Evolutionary conservation across 768 basidiomycete species (phyloP).

Genomic region (Pisolithus orientalis): DNA sequence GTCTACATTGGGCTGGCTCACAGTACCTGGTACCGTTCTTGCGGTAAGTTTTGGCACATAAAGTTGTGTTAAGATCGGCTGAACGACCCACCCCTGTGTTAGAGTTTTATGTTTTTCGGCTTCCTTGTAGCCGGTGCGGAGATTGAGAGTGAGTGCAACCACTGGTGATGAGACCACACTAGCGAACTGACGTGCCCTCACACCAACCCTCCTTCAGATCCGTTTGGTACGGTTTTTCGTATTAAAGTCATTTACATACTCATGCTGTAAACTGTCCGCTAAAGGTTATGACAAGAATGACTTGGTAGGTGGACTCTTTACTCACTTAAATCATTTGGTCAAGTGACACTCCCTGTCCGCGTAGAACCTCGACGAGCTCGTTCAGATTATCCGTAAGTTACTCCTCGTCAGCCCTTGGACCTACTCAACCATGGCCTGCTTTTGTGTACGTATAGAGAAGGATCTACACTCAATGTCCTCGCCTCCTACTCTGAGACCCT

Average conservation of each 20-base stretch:
- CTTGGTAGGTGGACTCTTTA: conserved; percentile 34
- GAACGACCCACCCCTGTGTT: background rate
- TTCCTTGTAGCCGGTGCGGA: conserved; percentile 70
- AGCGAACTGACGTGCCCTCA: background rate
- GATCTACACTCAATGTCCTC: conserved; percentile 61
- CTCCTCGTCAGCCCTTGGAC: background rate
- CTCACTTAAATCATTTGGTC: background rate
- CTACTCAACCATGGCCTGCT: background rate
- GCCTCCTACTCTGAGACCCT: conserved; percentile 47
- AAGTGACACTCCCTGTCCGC: background rate
- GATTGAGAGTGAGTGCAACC: conserved; percentile 54
- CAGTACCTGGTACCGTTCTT: conserved; percentile 55
- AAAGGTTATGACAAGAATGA: conserved; percentile 66
- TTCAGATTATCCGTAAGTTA: conserved; percentile 50
- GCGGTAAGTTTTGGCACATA: conserved; percentile 30
- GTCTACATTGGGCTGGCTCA: conserved; percentile 47
- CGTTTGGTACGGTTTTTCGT: conserved; percentile 31
- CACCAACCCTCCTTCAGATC: conserved; percentile 28
- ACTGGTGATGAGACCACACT: background rate
- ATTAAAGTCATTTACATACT: background rate
- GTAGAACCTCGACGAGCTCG: conserved; percentile 67
- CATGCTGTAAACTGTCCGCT: background rate
- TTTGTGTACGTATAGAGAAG: conserved; percentile 31
- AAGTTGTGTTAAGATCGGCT: background rate
- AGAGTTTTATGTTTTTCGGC: conserved; percentile 67